These are phyloP conservation scores for Scleroderma bovista DNA, from an alignment of 768 basidiomycete genomes.

Conservation along the genomic window DNA sequence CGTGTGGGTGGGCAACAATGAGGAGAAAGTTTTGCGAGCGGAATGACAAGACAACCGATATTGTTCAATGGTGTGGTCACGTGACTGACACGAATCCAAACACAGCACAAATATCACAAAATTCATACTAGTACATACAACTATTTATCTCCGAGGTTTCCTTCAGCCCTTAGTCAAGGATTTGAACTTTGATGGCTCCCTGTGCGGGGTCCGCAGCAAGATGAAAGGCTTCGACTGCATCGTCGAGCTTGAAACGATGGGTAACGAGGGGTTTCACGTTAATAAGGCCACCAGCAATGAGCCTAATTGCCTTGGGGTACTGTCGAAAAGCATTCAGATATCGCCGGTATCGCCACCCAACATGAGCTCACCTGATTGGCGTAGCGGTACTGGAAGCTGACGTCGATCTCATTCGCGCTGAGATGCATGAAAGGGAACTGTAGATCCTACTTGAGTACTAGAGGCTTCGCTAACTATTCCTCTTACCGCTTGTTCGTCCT, in stretches of 20 bases:
- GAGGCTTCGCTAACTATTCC: background rate
- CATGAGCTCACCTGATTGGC: conserved; percentile 45
- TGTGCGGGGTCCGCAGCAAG: conserved; percentile 62
- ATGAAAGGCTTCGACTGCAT: conserved; percentile 75
- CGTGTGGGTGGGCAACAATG: background rate
- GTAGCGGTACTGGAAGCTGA: conserved; percentile 66
- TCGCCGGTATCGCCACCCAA: background rate
- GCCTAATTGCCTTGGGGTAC: conserved; percentile 81
- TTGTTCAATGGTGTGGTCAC: conserved; percentile 11
- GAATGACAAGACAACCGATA: background rate
- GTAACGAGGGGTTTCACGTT: conserved; percentile 78
- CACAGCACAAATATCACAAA: too few relatives aligned
- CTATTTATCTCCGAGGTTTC: background rate
- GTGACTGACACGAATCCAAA: conserved; percentile 9
- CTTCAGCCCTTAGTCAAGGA: conserved; percentile 42
- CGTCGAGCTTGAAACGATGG: conserved; percentile 65
- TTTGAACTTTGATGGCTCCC: conserved; percentile 68
- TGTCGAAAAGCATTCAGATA: conserved; percentile 21
- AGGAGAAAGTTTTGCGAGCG: conserved; percentile 1
- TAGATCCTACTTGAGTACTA: background rate
- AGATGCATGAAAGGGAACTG: conserved; percentile 73
- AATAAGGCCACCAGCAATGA: conserved; percentile 70
- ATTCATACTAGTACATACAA: background rate
- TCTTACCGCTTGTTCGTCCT: conserved; percentile 52
- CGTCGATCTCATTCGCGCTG: conserved; percentile 64